Evolutionary conservation across 805 yeast species (phyloP).

Genomic region (Saturnispora gosingensis): DNA sequence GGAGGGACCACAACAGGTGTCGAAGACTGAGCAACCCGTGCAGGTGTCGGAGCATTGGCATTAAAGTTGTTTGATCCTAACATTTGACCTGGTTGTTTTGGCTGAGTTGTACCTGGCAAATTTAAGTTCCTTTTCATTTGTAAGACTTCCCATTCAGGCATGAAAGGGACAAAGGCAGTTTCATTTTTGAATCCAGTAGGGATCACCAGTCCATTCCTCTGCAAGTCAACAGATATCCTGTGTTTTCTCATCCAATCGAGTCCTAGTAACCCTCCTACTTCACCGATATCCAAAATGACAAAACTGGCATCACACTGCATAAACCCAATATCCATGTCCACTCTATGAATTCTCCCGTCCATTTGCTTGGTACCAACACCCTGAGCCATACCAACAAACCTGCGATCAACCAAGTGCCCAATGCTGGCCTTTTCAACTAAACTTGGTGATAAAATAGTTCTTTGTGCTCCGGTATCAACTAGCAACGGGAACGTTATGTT

Average conservation of each 20-base stretch:
- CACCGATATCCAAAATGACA: conserved; percentile 56
- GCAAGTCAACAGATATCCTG: conserved; percentile 72
- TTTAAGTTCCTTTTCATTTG: conserved; percentile 14
- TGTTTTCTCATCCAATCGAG: conserved; percentile 87
- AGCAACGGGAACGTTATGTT: conserved; percentile 80
- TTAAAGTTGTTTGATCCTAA: not conserved
- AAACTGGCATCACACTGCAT: conserved; percentile 58
- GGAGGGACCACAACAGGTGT: conserved; percentile 8
- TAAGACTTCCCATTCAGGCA: conserved; percentile 16
- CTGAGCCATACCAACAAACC: conserved; percentile 73
- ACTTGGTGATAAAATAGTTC: conserved; percentile 70
- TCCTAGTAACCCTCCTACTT: conserved; percentile 71
- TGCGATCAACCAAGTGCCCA: conserved; percentile 61
- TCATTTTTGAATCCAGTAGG: conserved; percentile 38
- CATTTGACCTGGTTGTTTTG: not conserved
- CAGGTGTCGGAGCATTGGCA: not conserved
- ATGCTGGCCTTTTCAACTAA: conserved; percentile 69
- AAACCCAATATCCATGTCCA: conserved; percentile 70
- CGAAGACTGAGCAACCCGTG: not conserved
- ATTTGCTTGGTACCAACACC: conserved; percentile 85
- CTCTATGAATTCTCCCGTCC: conserved; percentile 79
- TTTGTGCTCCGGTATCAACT: conserved; percentile 95
- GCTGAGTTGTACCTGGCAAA: conserved; percentile 8
- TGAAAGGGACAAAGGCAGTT: conserved; percentile 10
- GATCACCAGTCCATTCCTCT: conserved; percentile 41